phyloP scores from a whole-genome alignment of 345 rosid species.

The Rhizophora apiculata region DNA sequence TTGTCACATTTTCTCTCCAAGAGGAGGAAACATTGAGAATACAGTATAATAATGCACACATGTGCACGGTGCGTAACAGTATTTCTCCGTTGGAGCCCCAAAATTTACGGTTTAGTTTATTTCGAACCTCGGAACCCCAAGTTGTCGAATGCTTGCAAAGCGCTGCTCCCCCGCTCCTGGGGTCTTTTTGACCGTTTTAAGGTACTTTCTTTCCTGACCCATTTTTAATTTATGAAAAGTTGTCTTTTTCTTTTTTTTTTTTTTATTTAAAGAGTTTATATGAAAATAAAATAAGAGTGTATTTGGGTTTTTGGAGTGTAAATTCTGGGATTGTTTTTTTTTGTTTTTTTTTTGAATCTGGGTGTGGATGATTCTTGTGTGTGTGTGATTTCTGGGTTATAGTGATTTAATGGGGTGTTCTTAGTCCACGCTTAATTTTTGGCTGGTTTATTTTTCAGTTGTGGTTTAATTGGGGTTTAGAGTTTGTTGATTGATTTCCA shows the following conservation, averaged over 20 bases:
- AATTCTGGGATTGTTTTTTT: background rate
- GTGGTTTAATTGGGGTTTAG: background rate
- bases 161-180: too few species aligned
- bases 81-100: background rate
- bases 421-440: background rate
- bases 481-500: background rate
- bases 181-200: background rate
- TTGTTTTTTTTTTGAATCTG: background rate
- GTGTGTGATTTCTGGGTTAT: background rate
- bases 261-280: too few species aligned
- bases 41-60: background rate
- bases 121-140: background rate
- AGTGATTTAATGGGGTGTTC: background rate
- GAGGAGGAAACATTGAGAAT: background rate
- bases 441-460: background rate
- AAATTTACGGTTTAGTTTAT: conserved; percentile 10
- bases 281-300: too few species aligned
- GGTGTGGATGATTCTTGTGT: background rate
- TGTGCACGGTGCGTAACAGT: background rate
- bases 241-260: background rate
- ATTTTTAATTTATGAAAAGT: background rate
- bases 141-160: background rate
- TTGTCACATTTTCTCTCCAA: conserved; percentile 29
- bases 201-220: conserved; percentile 5
- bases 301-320: background rate